Evolutionary conservation across 148 eudicot genomes (phyloP).

Genomic region (Persicaria maculosa): DNA sequence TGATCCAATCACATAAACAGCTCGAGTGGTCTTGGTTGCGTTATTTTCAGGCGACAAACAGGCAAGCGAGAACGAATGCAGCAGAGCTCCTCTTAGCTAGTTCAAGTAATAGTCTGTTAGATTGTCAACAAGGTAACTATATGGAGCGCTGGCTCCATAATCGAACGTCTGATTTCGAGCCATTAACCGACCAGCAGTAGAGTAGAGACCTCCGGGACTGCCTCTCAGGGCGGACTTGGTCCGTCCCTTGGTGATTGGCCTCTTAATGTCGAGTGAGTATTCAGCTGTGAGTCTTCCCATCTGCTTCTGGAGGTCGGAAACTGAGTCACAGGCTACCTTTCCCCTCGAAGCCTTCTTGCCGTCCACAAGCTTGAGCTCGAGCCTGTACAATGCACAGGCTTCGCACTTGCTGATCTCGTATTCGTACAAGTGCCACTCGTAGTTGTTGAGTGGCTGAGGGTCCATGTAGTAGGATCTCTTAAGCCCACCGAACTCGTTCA

Average conservation of each 20-base stretch:
- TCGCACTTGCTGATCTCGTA: conserved; percentile 74
- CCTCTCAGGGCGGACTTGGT: conserved; percentile 1
- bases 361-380: conserved; percentile 79
- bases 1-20: background rate
- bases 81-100: conserved; percentile 6
- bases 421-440: conserved; percentile 94
- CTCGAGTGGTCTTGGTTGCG: background rate
- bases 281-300: conserved; percentile 15
- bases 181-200: conserved; percentile 10
- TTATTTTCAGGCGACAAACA: conserved; percentile 1
- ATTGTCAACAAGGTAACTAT: conserved; percentile 9
- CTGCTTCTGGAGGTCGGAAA: conserved; percentile 12
- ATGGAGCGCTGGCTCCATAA: background rate
- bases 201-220: background rate
- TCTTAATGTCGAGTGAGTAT: conserved; percentile 5
- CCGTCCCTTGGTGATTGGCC: conserved; percentile 4
- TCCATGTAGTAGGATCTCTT: conserved; percentile 99
- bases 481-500: conserved; percentile 74
- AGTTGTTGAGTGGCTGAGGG: conserved; percentile 82
- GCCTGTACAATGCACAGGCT: conserved; percentile 76
- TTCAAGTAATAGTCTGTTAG: conserved; percentile 9
- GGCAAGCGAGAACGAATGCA: background rate
- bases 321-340: conserved; percentile 16
- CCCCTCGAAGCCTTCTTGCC: conserved; percentile 77
- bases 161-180: conserved; percentile 9